Evolutionary conservation across 208 protist species (phyloP).

Genomic region (Leishmania martiniquensis): DNA sequence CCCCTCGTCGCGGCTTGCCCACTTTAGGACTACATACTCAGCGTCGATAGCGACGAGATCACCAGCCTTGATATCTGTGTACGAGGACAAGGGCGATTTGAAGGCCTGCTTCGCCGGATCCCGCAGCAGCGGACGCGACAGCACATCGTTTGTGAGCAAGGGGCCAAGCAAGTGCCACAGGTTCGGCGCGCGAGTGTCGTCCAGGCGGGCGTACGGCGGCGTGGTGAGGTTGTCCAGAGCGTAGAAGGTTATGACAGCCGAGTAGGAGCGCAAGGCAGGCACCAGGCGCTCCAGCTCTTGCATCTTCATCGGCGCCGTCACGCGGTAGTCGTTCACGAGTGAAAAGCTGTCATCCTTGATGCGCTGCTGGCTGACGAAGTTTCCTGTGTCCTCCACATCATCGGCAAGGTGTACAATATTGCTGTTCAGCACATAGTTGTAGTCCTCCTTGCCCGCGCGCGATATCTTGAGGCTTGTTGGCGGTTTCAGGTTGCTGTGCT

Average conservation of each 20-base stretch:
- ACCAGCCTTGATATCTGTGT: constrained; percentile 71
- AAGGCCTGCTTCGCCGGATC: constrained; percentile 64
- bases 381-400: constrained; percentile 84
- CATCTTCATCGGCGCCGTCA: constrained; percentile 76
- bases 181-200: constrained; percentile 77
- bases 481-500: constrained; percentile 87
- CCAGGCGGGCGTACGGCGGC: constrained; percentile 61
- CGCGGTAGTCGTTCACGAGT: constrained; percentile 90
- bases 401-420: constrained; percentile 91
- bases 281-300: constrained; percentile 75
- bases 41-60: constrained; percentile 90
- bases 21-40: constrained; percentile 90
- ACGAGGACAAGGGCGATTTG: constrained; percentile 63
- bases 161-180: constrained; percentile 80
- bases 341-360: constrained; percentile 83
- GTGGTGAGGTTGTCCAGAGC: constrained; percentile 72
- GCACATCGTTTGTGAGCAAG: constrained; percentile 80
- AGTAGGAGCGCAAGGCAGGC: constrained; percentile 78
- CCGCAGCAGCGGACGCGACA: constrained; percentile 68
- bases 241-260: constrained; percentile 85
- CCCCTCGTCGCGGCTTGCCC: constrained; percentile 52
- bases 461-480: constrained; percentile 85
- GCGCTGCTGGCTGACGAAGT: constrained; percentile 90
- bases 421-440: constrained; percentile 88
- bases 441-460: constrained; percentile 79